phyloP scores from a whole-genome alignment of 495 filamentous ascomycete genomes.

The Clavariopsis aquatica region DNA sequence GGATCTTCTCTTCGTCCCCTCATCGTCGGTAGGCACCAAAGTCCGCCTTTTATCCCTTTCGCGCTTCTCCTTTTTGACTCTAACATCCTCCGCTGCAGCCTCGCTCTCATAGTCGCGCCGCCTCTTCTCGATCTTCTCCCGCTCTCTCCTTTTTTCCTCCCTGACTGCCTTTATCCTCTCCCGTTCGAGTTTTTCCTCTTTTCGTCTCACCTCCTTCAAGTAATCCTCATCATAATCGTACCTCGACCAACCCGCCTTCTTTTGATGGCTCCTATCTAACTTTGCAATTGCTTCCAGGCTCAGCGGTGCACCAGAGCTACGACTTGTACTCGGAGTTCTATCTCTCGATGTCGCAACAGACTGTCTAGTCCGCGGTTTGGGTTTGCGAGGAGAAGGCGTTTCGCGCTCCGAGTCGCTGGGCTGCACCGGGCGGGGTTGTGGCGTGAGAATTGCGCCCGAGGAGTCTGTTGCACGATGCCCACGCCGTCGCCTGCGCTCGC shows the following conservation, averaged over 20 bases:
- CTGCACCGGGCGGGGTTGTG: constrained; percentile 9
- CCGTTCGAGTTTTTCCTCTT: constrained; percentile 36
- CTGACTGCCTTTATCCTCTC: constrained; percentile 35
- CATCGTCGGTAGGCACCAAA: constrained; percentile 31
- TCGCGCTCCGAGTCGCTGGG: constrained; percentile 35
- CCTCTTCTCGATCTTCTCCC: constrained; percentile 36
- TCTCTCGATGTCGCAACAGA: not conserved
- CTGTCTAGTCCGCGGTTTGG: not conserved
- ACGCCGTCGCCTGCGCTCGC: constrained; percentile 26
- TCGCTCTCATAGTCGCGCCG: constrained; percentile 42
- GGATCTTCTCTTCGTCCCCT: not conserved
- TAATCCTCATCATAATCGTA: constrained; percentile 42
- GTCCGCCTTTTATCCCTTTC: constrained; percentile 21
- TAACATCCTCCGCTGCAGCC: constrained; percentile 29
- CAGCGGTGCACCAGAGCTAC: constrained; percentile 33
- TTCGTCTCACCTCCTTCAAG: constrained; percentile 35
- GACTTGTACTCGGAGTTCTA: constrained; percentile 12
- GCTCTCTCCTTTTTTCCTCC: constrained; percentile 45
- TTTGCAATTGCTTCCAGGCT: constrained; percentile 43
- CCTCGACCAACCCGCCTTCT: constrained; percentile 43
- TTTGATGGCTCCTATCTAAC: constrained; percentile 44
- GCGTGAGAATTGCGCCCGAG: constrained; percentile 37
- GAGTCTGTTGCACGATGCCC: constrained; percentile 46
- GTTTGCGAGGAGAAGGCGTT: constrained; percentile 29
- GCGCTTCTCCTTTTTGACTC: constrained; percentile 39